These are phyloP conservation scores for Microglena sp. DNA, from an alignment of 139 green algal genomes.

Conservation along the genomic window DNA sequence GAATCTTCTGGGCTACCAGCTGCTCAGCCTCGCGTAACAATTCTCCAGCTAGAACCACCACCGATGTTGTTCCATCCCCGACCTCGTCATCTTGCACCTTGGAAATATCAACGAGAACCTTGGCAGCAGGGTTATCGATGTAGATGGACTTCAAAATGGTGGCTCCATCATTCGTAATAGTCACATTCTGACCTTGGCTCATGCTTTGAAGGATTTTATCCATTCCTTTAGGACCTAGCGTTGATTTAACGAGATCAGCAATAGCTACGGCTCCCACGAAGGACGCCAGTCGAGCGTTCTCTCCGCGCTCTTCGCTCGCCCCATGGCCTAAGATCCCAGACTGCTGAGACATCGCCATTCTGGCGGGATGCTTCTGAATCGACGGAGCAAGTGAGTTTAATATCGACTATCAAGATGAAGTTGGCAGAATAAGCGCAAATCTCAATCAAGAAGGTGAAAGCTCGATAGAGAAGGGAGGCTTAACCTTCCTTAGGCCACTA, in stretches of 20 bases:
- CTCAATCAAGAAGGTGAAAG: too few relatives aligned
- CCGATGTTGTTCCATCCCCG: constrained; percentile 94
- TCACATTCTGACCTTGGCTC: constrained; percentile 69
- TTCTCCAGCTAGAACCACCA: constrained; percentile 96
- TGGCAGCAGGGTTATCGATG: constrained; percentile 97
- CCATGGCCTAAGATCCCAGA: constrained; percentile 50
- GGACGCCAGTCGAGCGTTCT: constrained; percentile 82
- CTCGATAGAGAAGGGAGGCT: too few relatives aligned
- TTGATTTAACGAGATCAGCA: constrained; percentile 95
- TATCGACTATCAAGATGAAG: too few relatives aligned
- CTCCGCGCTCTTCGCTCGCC: constrained; percentile 85
- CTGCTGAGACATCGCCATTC: constrained; percentile 33
- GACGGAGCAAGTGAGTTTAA: too few relatives aligned
- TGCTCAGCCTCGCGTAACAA: constrained; percentile 92
- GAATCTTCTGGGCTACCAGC: constrained; percentile 86
- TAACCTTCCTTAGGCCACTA: too few relatives aligned
- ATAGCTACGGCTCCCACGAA: constrained; percentile 98
- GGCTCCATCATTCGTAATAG: constrained; percentile 97
- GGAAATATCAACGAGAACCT: constrained; percentile 90
- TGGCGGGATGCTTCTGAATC: too few relatives aligned
- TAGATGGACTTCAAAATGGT: constrained; percentile 96
- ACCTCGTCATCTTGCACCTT: constrained; percentile 97
- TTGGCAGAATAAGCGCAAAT: too few relatives aligned
- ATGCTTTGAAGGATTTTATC: constrained; percentile 99
- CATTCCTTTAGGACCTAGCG: constrained; percentile 96